phyloP scores from a whole-genome alignment of 1,139 yeast genomes.

The Meyerozyma guilliermondii region DNA sequence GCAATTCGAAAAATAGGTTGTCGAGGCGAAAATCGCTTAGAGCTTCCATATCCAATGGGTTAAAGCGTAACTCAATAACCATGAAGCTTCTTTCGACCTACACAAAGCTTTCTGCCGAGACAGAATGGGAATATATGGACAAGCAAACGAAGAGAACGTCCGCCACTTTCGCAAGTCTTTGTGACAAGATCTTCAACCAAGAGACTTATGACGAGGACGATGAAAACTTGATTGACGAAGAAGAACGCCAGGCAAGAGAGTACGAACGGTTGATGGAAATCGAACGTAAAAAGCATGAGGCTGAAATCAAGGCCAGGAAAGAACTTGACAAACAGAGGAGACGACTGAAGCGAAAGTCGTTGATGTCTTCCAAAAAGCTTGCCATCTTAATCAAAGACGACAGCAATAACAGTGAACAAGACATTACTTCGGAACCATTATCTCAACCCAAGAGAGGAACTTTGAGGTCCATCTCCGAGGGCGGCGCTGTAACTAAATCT shows the following conservation, averaged over 20 bases:
- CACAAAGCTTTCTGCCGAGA: slow-evolving; percentile 63
- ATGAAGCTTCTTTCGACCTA: slow-evolving; percentile 65
- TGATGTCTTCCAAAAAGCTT: slow-evolving; percentile 37
- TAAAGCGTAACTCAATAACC: slow-evolving; percentile 67
- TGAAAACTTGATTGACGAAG: slow-evolving; percentile 43
- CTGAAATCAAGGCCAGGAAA: slow-evolving; percentile 39
- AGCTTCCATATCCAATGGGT: slow-evolving; percentile 38
- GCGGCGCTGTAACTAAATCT: slow-evolving; percentile 13
- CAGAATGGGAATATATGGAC: slow-evolving; percentile 68
- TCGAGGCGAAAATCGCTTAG: slow-evolving; percentile 37
- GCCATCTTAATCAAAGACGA: slow-evolving; percentile 29
- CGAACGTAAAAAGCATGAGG: slow-evolving; percentile 48
- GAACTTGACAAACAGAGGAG: slow-evolving; percentile 43
- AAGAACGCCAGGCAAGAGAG: slow-evolving; percentile 46
- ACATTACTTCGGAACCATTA: slow-evolving; percentile 19
- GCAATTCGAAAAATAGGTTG: slow-evolving; percentile 28
- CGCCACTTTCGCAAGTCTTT: slow-evolving; percentile 69
- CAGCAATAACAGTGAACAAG: slow-evolving; percentile 29
- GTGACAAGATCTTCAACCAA: slow-evolving; percentile 68
- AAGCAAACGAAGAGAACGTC: slow-evolving; percentile 72
- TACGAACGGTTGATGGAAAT: slow-evolving; percentile 46
- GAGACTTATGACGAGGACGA: slow-evolving; percentile 55
- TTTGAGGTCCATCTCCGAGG: slow-evolving; percentile 37
- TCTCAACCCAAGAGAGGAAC: slow-evolving; percentile 37
- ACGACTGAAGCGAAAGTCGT: slow-evolving; percentile 41